phyloP scores from a whole-genome alignment of 768 basidiomycete genomes.

The Pulveroboletus sp. region DNA sequence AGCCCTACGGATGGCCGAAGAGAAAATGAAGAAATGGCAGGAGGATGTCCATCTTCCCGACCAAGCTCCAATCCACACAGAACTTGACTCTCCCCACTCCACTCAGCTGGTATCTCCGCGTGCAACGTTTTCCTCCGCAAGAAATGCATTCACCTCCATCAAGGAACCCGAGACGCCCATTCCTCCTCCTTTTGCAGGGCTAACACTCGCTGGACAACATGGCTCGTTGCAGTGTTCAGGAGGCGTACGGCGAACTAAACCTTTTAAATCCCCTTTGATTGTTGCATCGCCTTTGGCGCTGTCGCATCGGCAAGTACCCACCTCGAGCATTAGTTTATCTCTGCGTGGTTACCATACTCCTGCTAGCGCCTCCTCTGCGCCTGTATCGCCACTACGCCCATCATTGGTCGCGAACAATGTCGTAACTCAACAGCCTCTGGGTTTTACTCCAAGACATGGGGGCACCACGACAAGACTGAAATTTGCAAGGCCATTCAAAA shows the following conservation, averaged over 20 bases:
- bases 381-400: conserved; percentile 35
- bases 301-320: conserved; percentile 18
- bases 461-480: conserved; percentile 32
- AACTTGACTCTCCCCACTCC: conserved; percentile 1
- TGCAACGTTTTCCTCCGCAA: conserved; percentile 35
- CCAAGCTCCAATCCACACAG: conserved; percentile 20
- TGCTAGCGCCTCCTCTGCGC: conserved; percentile 3
- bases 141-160: conserved; percentile 31
- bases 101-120: conserved; percentile 16
- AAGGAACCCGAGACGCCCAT: conserved; percentile 37
- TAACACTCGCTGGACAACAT: conserved; percentile 10
- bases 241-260: conserved; percentile 24
- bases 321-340: conserved; percentile 28
- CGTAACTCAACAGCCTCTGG: conserved; percentile 17
- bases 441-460: conserved; percentile 23
- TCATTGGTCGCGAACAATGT: conserved; percentile 15
- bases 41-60: conserved; percentile 29
- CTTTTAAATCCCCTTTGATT: conserved; percentile 47
- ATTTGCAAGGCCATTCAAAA: conserved; percentile 65
- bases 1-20: conserved; percentile 52
- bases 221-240: conserved; percentile 7
- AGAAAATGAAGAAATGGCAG: conserved; percentile 47
- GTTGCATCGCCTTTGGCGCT: conserved; percentile 7
- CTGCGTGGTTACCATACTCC: conserved; percentile 4
- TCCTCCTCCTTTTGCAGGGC: conserved; percentile 23